Base-by-base conservation (phyloP, 2,329 filamentous ascomycete species). In the Hymenoscyphus fructigenus region DNA sequence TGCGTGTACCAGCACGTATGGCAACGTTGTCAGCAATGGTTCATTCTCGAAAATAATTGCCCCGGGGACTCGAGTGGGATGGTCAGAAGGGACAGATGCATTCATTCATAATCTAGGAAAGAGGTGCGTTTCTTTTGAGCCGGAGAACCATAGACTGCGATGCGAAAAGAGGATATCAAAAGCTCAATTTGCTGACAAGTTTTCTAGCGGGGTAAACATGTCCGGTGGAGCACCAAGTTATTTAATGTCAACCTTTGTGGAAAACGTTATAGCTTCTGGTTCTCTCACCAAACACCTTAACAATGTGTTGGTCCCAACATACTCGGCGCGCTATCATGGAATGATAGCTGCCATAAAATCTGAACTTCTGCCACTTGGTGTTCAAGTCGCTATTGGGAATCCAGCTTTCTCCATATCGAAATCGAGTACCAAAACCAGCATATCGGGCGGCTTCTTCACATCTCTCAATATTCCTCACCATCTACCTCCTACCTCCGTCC, bases 21-120 rank as follows among this genome's bases (percentile, higher is more conserved):
- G 88, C 17, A 88, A 91, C 70, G 79, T 83, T 2, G 79, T 85
- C 36, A 89, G 86, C 66, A 91, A 91, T 71, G 88, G 86, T 6
- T 87, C 83, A 23, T 91, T 91, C 74, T 87, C 85, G 68, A 91
- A 91, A 74, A 83, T 91, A 28, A 79, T 84, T 50, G 88, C 82
- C 0, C 87, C 88, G 0, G 88, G 88, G 0, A 75, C 84, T 41
- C 79, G 88, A 5, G 85, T 84, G 0, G 87, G 87, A 14, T 91
- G 88, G 88, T 81, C 82, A 12, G 88, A 90, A 74, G 84, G 82
- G 3, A 84, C 83, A 12, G 75, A 79, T 59, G 85, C 83, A 65
- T 78, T 90, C 67, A 82, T 83, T 4, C 83, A 82, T 72, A 85
- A 83, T 14, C 76, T 88, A n/a, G 83, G 82, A 50, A 83, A 88